Evolutionary conservation across 495 filamentous ascomycete species (phyloP).

Genomic region (Margaritispora aquatica): DNA sequence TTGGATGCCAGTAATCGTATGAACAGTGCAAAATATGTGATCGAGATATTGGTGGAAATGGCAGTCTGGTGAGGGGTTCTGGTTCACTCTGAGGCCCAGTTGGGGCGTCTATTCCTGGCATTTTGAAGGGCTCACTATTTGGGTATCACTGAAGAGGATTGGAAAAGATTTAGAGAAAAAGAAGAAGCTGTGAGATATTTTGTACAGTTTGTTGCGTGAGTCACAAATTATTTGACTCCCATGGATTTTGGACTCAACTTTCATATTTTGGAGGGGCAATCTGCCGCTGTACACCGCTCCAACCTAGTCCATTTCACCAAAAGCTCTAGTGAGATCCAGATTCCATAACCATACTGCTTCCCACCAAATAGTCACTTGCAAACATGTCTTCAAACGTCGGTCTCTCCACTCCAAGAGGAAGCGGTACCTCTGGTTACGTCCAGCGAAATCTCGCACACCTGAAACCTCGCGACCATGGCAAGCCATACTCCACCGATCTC

Average conservation of each 20-base stretch:
- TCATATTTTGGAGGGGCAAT: conserved; percentile 11
- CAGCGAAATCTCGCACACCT: conserved; percentile 90
- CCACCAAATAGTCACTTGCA: neutral
- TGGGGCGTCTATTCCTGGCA: conserved; percentile 17
- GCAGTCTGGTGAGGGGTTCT: conserved; percentile 37
- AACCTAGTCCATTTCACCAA: too few species aligned
- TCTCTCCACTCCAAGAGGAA: conserved; percentile 88
- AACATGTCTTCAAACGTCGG: conserved; percentile 96
- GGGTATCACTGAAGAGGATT: neutral
- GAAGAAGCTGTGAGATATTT: neutral
- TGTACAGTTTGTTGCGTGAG: neutral
- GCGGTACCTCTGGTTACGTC: conserved; percentile 94
- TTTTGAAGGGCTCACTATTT: conserved; percentile 3
- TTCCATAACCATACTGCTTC: too few species aligned
- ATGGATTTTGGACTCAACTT: neutral
- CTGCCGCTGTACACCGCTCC: neutral
- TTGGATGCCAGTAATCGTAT: conserved; percentile 84
- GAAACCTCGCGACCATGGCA: conserved; percentile 60
- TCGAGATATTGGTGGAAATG: conserved; percentile 75
- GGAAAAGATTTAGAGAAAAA: neutral
- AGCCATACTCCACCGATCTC: conserved; percentile 54
- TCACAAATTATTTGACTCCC: neutral
- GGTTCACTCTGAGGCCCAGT: conserved; percentile 1
- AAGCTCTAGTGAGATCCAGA: too few species aligned
- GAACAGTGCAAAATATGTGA: conserved; percentile 91